Percentiles rank a stretch among this genome's conserved stretches.
These are phyloP conservation scores for Dendrothele bispora DNA, from an alignment of 768 basidiomycete genomes.

Conservation along the genomic window DNA sequence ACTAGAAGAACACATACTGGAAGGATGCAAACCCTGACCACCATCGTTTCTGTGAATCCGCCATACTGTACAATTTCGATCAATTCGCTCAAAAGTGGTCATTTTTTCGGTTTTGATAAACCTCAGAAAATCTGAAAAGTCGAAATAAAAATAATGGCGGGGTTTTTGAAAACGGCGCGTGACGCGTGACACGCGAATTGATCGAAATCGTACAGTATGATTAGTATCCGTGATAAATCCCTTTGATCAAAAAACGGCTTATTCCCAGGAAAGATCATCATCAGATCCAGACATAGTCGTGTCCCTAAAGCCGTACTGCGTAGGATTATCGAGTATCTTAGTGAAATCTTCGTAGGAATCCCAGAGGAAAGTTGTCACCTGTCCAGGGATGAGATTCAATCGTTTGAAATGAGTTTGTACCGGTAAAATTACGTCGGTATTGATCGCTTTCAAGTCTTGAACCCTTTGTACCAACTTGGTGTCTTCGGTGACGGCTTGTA, in stretches of 20 bases:
- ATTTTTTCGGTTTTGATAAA: too few relatives aligned
- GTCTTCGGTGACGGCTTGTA: conserved; percentile 45
- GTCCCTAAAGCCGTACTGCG: conserved; percentile 52
- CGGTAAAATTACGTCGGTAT: conserved; percentile 42
- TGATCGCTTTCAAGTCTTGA: conserved; percentile 37
- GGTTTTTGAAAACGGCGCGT: too few relatives aligned
- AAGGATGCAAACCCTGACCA: neutral
- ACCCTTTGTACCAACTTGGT: conserved; percentile 42
- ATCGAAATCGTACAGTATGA: too few relatives aligned
- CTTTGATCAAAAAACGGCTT: conserved; percentile 16
- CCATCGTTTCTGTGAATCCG: neutral
- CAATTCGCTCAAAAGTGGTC: too few relatives aligned
- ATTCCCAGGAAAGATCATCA: conserved; percentile 56
- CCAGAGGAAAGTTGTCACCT: conserved; percentile 50
- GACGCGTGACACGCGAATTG: too few relatives aligned
- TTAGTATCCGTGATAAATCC: neutral
- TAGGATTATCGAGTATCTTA: conserved; percentile 45
- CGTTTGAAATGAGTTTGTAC: neutral
- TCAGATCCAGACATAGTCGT: conserved; percentile 42
- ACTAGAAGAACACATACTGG: too few relatives aligned
- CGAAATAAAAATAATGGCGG: too few relatives aligned
- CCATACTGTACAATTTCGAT: too few relatives aligned
- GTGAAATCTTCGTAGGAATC: conserved; percentile 51
- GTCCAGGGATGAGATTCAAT: neutral
- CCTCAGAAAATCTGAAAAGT: too few relatives aligned